Base-by-base conservation (phyloP, 192 early-diverging fungal species). In the Backusella morwellensis region DNA sequence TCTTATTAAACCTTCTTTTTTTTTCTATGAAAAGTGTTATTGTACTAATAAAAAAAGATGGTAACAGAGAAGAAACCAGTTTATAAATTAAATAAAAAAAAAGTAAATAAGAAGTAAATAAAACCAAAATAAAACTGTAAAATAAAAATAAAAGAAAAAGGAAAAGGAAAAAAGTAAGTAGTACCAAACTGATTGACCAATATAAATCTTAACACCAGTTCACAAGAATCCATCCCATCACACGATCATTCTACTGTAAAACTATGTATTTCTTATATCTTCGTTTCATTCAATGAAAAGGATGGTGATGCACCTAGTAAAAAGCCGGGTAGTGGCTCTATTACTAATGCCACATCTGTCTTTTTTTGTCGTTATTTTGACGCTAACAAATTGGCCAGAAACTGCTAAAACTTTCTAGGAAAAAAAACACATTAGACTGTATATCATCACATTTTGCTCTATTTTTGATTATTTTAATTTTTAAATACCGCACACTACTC, bases 161-260 rank as follows among this genome's bases (percentile, higher is more conserved):
- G 38, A n/a, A 70, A 70, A 70, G 21, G 36, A 14, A 70, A 36
- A 21, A 40, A 38, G n/a, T 23, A 23, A 21, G 68, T 70, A n/a
- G 68, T 41, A 70, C 68, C 36, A 36, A 70, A 70, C n/a, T 40
- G 67, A 68, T 68, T 68, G 35, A 68, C 32, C 67, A n/a, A n/a
- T 35, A 68, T 68, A 68, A 68, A 34, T 68, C 35, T 34, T 11
- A 63, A 11, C n/a, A 63, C 56, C 21, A 29, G 56, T 29, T 26
- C 56, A 63, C 56, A 63, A 63, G 12, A 68, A 68, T 68, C 5
- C 19, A 40, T 70, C 40, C 68, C 36, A 70, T 70, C 68, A 70
- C 68, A 70, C 35, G 68, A 70, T 70, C 68, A 23, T 41, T 23
- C 23, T 63, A 63, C 56, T 63, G 56, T 63, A 63, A 63, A 63